Conservation (phyloP, 2,329 filamentous ascomycete species). For the Colletotrichum zoysiae region DNA sequence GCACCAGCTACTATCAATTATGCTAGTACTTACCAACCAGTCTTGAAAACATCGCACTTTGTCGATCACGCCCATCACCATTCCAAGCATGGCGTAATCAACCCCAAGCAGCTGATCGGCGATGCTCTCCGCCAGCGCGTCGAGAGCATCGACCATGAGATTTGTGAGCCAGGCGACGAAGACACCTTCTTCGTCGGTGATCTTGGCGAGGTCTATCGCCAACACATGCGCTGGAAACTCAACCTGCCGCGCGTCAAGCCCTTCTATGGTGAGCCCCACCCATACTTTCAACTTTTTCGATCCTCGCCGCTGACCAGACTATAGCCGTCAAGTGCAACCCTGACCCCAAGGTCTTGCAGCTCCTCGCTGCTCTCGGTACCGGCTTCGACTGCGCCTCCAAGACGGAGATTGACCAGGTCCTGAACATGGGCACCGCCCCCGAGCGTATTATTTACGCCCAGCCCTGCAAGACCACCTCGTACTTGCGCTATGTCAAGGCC, state of each 20-base stretch:
- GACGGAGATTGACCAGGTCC: constrained; percentile 92
- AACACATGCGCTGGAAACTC: constrained; percentile 98
- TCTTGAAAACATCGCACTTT: constrained; percentile 59
- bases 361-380: constrained; percentile 88
- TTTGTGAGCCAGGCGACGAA: constrained; percentile 92
- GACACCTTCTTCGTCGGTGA: constrained; percentile 99
- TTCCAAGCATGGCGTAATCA: constrained; percentile 54
- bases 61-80: constrained; percentile 53
- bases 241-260: constrained; percentile 93
- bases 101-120: constrained; percentile 85
- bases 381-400: constrained; percentile 99
- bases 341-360: constrained; percentile 87
- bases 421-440: constrained; percentile 85
- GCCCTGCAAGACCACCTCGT: constrained; percentile 99
- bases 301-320: constrained; percentile 19
- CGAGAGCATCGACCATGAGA: constrained; percentile 85
- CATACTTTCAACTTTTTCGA: background rate
- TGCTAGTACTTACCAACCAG: constrained; percentile 58
- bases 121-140: constrained; percentile 89
- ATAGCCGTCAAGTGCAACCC: constrained; percentile 98
- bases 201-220: constrained; percentile 97
- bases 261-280: constrained; percentile 81
- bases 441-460: constrained; percentile 98
- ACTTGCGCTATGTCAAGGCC: constrained; percentile 88
- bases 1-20: constrained; percentile 62